Evolutionary conservation across 768 basidiomycete genomes (phyloP), one percentile per base, ranked within the genome.

Genomic region (Xerocomellus chrysenteron): DNA sequence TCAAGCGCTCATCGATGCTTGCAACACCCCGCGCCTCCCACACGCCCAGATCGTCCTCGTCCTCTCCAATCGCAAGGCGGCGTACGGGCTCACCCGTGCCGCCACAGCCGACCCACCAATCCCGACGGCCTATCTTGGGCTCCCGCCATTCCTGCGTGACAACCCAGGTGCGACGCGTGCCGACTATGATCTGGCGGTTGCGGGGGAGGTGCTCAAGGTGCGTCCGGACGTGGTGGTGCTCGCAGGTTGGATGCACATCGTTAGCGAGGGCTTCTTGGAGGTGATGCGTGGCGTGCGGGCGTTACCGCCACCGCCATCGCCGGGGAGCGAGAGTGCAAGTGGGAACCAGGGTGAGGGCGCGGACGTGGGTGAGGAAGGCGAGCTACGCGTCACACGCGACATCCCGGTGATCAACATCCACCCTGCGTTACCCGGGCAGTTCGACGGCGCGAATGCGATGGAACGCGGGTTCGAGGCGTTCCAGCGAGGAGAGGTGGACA

Each of bases 241-340:
- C n/a, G 97, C 96, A 0, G 97, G 97, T 0, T 99, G 94, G 92
- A 98, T 99, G 96, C 95, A 98, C 66, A 92, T 98, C 65, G 80
- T 98, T 56, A 85, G 87, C 55, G 87, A 91, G 50, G 76, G 75
- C 0, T 98, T 98, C 71, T 72, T 98, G 56, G 82, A 91, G 19
- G 77, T 84, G 33, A 69, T 92, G 67, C 56, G 62, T 2, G 58
- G 49, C 76, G 79, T 47, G 3, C 81, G 82, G 8, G 65, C 72
- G 17, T 69, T 69, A 9, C 35, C 54, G 3, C 21, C 30, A 0
- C 4, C 39, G 9, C 21, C 43, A 12, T 9, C 14, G 12, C 14
- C 11, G 8, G 50, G 9, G 37, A 6, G 54, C n/a, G 52, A 17
- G 26, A 11, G 26, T 2, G 39, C 13, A 19, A 5, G 16, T 5